These are phyloP conservation scores for Priceomyces haplophilus DNA, from an alignment of 805 yeast species.

Conservation along the genomic window DNA sequence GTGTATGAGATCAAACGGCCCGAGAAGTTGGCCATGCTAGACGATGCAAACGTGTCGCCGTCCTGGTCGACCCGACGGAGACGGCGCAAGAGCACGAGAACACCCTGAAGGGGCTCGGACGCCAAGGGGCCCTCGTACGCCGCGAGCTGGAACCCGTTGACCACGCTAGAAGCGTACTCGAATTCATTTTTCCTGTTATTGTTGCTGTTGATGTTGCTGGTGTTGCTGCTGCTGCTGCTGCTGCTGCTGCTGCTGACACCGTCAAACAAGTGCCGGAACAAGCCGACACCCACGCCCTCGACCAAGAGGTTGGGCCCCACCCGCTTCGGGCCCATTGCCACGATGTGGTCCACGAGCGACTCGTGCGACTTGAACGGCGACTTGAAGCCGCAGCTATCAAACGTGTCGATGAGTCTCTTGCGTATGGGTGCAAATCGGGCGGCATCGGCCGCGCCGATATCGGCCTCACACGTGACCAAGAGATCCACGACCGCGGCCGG, in stretches of 20 bases:
- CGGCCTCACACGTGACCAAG: constrained; percentile 44
- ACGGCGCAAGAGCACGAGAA: constrained; percentile 46
- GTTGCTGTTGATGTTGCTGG: no score
- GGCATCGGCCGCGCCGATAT: constrained; percentile 41
- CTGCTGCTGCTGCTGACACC: no score
- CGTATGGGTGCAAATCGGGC: no score
- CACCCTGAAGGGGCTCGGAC: constrained; percentile 83
- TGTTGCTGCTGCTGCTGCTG: no score
- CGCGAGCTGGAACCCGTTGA: constrained; percentile 84
- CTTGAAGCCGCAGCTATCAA: constrained; percentile 16
- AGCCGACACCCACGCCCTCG: constrained; percentile 39
- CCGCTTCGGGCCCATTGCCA: constrained; percentile 75
- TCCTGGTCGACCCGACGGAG: constrained; percentile 20
- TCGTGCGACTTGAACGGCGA: constrained; percentile 15
- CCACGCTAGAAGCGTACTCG: constrained; percentile 56
- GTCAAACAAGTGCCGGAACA: constrained; percentile 29
- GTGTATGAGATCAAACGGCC: constrained; percentile 75
- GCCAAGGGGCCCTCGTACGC: constrained; percentile 83
- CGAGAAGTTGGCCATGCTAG: constrained; percentile 45
- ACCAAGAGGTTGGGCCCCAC: constrained; percentile 72
- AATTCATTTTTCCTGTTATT: constrained; percentile 20
- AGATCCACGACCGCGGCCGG: constrained; percentile 49
- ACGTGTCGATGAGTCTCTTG: not conserved
- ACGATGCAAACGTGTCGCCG: constrained; percentile 21
- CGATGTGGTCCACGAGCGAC: constrained; percentile 35